phyloP scores from a whole-genome alignment of 352 stramenopile genomes.

The Discostella stelligera region DNA sequence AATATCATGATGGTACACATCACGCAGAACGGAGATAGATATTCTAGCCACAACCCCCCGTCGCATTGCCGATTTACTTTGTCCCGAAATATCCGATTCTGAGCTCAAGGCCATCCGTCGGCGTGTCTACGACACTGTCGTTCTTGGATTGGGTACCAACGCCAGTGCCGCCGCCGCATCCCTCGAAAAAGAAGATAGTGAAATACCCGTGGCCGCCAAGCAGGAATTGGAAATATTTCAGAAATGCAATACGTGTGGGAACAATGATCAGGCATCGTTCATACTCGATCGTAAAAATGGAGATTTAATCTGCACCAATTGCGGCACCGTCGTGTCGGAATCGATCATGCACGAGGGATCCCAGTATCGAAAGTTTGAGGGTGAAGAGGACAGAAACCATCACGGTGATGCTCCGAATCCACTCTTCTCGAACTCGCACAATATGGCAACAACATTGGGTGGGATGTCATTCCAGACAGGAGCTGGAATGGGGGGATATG shows the following conservation, averaged over 20 bases:
- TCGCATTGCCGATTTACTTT: slow-evolving; percentile 76
- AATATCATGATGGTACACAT: slow-evolving; percentile 1
- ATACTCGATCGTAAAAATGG: slow-evolving; percentile 79
- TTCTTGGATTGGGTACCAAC: slow-evolving; percentile 66
- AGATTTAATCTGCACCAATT: slow-evolving; percentile 85
- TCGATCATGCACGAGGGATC: slow-evolving; percentile 95
- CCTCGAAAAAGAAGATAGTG: slow-evolving; percentile 51
- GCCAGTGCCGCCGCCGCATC: slow-evolving; percentile 19
- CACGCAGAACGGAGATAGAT: slow-evolving; percentile 63
- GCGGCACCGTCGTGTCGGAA: slow-evolving; percentile 92
- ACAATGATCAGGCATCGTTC: slow-evolving; percentile 76
- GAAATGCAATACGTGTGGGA: slow-evolving; percentile 69
- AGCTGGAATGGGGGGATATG: slow-evolving; percentile 64
- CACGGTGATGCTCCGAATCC: slow-evolving; percentile 93
- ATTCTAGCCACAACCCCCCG: slow-evolving; percentile 73
- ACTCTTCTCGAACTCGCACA: slow-evolving; percentile 93
- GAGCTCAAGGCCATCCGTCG: slow-evolving; percentile 68
- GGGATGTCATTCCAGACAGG: slow-evolving; percentile 60
- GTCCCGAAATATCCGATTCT: slow-evolving; percentile 56
- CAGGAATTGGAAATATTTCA: slow-evolving; percentile 76
- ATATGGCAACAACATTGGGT: slow-evolving; percentile 92
- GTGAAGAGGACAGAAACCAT: slow-evolving; percentile 95
- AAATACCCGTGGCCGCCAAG: slow-evolving; percentile 56
- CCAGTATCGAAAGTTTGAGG: slow-evolving; percentile 95
- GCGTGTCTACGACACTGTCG: slow-evolving; percentile 77